Percentiles rank a stretch among this genome's conserved stretches.
Evolutionary conservation across 805 yeast species (phyloP).

Genomic region (Candida incommunis): DNA sequence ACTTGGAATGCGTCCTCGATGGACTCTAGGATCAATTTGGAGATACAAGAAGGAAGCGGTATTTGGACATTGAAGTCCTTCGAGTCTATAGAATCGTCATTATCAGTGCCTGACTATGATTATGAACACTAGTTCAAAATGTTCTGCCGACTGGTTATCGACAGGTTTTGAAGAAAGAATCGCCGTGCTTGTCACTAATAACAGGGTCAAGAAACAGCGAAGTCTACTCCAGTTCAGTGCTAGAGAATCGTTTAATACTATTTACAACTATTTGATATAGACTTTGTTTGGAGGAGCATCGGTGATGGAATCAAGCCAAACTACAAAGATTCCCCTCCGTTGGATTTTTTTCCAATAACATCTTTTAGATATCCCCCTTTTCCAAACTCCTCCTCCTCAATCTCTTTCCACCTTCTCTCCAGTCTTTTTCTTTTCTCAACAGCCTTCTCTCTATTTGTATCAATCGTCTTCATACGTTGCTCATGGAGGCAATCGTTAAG

Average conservation of each 20-base stretch:
- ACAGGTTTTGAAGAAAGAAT: too few species aligned
- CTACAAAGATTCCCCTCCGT: not conserved
- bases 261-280: too few species aligned
- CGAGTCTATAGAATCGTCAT: not conserved
- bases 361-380: slow-evolving; percentile 47
- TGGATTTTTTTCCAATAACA: not conserved
- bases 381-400: slow-evolving; percentile 70
- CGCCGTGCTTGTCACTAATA: too few species aligned
- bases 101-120: too few species aligned
- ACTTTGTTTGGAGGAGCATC: not conserved
- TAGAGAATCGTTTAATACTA: not conserved
- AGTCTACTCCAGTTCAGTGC: too few species aligned
- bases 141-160: too few species aligned
- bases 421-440: slow-evolving; percentile 41
- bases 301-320: not conserved
- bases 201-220: too few species aligned
- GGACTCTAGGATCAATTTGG: not conserved
- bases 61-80: not conserved
- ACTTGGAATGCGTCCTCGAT: not conserved
- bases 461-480: slow-evolving; percentile 52
- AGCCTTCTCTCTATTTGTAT: slow-evolving; percentile 32
- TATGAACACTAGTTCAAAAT: too few species aligned
- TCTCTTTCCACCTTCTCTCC: slow-evolving; percentile 42
- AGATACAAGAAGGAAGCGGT: not conserved
- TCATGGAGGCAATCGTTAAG: slow-evolving; percentile 66